phyloP scores from a whole-genome alignment of 2,329 filamentous ascomycete species.

The Dothideomycetes sp. region DNA sequence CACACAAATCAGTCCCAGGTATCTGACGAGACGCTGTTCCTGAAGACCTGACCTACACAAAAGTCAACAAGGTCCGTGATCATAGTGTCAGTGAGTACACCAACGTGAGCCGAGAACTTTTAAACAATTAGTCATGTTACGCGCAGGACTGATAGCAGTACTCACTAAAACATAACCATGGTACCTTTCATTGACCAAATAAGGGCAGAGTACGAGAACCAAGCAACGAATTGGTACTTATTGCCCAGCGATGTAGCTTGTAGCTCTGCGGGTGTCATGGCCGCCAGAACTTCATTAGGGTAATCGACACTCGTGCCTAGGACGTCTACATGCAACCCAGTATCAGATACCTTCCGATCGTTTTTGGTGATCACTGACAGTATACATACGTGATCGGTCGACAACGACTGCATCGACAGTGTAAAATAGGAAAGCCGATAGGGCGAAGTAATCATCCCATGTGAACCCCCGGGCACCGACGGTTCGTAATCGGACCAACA shows the following conservation, averaged over 20 bases:
- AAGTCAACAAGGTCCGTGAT: slow-evolving; percentile 8
- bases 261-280: slow-evolving; percentile 18
- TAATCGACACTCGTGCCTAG: slow-evolving; percentile 19
- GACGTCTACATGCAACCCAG: slow-evolving; percentile 12
- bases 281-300: slow-evolving; percentile 9
- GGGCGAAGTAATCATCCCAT: slow-evolving; percentile 28
- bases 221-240: slow-evolving; percentile 25
- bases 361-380: background rate
- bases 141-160: background rate
- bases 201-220: slow-evolving; percentile 21
- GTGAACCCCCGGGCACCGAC: slow-evolving; percentile 25
- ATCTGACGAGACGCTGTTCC: background rate
- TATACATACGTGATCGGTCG: slow-evolving; percentile 16
- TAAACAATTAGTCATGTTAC: slow-evolving; percentile 7
- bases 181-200: slow-evolving; percentile 5
- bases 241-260: slow-evolving; percentile 20
- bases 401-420: slow-evolving; percentile 24
- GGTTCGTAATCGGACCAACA: slow-evolving; percentile 24
- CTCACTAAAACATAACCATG: slow-evolving; percentile 14
- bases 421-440: slow-evolving; percentile 24
- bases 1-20: slow-evolving; percentile 9
- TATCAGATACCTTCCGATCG: no score
- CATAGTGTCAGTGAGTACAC: slow-evolving; percentile 19
- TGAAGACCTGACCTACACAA: no score
- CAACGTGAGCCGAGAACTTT: slow-evolving; percentile 21